phyloP scores from a whole-genome alignment of 140 eudicot species.

The Erigeron philadelphicus region DNA sequence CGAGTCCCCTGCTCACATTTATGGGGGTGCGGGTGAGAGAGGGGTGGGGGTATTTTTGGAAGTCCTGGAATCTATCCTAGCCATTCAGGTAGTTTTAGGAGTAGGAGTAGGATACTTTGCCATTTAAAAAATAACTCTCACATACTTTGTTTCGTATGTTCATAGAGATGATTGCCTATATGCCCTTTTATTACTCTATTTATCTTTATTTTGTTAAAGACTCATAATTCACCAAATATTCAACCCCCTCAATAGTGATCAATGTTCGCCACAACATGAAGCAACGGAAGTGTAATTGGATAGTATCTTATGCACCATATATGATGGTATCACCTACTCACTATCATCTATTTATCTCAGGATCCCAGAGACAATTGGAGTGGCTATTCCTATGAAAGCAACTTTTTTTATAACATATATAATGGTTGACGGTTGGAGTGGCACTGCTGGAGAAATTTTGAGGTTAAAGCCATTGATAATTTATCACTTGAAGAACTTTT shows the following conservation, averaged over 20 bases:
- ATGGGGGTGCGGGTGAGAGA: too few species aligned
- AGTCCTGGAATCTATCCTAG: too few species aligned
- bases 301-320: background rate
- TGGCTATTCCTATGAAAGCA: conserved; percentile 84
- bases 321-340: background rate
- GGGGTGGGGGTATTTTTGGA: too few species aligned
- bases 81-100: too few species aligned
- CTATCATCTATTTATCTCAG: conserved; percentile 27
- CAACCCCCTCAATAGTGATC: background rate
- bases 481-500: conserved; percentile 70
- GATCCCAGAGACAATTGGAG: conserved; percentile 61
- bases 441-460: conserved; percentile 76
- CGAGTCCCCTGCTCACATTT: too few species aligned
- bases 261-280: background rate
- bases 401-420: conserved; percentile 81
- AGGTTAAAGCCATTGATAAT: conserved; percentile 69
- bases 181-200: too few species aligned
- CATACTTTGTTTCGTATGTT: too few species aligned
- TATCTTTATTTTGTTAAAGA: background rate
- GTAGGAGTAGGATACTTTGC: too few species aligned
- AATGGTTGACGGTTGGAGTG: conserved; percentile 94
- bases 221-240: background rate
- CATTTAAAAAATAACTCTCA: too few species aligned
- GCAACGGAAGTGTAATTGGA: background rate
- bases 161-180: too few species aligned